A percentile compares a stretch with the other conserved stretches of the same genome.
Conservation (phyloP, 2,329 filamentous ascomycete species). For the Pezicula carpinea region DNA sequence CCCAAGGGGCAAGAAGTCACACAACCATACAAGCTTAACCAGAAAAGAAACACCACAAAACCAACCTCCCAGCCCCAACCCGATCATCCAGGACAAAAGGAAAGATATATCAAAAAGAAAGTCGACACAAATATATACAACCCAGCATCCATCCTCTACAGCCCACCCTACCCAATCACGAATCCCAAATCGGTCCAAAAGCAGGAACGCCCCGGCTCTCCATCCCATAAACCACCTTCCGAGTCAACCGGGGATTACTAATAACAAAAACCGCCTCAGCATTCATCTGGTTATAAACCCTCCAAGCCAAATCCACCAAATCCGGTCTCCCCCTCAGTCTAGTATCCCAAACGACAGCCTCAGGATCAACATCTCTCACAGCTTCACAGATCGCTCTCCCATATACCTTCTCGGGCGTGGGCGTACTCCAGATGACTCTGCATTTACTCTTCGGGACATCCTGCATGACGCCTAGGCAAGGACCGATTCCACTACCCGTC, state of each 20-base stretch:
- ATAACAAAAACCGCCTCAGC: conserved; percentile 35
- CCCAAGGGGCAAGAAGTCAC: no score
- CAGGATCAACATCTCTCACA: conserved; percentile 29
- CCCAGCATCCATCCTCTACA: no score
- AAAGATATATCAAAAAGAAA: no score
- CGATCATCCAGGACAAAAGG: no score
- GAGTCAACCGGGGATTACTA: conserved; percentile 31
- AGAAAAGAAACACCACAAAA: no score
- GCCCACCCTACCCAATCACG: no score
- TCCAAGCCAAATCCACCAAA: conserved; percentile 29
- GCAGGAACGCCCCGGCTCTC: conserved; percentile 32
- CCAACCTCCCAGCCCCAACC: no score
- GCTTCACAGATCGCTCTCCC: conserved; percentile 28
- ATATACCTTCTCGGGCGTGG: conserved; percentile 29
- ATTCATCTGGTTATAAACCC: conserved; percentile 23
- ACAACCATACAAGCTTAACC: no score
- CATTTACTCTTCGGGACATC: conserved; percentile 22
- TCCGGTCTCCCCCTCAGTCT: conserved; percentile 28
- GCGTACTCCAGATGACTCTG: conserved; percentile 32
- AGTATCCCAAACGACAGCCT: conserved; percentile 32
- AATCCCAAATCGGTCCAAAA: conserved; percentile 33
- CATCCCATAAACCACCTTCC: conserved; percentile 34
- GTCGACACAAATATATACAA: no score
- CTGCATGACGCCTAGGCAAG: conserved; percentile 30
- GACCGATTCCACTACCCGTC: conserved; percentile 35